Conservation (phyloP, 1,139 yeast species). For the Torulaspora pretoriensis region DNA sequence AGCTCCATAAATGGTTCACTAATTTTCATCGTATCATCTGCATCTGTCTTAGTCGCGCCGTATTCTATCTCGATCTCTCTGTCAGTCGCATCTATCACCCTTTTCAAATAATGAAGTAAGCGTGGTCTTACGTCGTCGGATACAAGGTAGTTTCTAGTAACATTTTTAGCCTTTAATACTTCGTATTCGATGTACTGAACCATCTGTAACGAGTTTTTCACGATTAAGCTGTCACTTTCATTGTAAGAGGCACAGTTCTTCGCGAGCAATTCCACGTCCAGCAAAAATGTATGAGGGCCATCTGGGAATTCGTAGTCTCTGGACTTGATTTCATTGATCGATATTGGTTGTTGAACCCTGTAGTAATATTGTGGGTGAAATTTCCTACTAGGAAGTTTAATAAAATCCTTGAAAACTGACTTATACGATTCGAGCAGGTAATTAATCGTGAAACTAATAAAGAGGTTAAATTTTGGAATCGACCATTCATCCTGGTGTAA, state of each 20-base stretch:
- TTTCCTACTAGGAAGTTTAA: slow-evolving; percentile 68
- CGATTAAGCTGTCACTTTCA: slow-evolving; percentile 59
- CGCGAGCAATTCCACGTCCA: slow-evolving; percentile 53
- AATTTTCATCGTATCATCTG: slow-evolving; percentile 36
- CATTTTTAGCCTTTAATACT: slow-evolving; percentile 34
- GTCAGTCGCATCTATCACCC: slow-evolving; percentile 40
- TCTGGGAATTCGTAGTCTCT: slow-evolving; percentile 42
- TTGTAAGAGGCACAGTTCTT: slow-evolving; percentile 62
- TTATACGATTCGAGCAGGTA: slow-evolving; percentile 32
- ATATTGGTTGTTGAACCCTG: slow-evolving; percentile 60
- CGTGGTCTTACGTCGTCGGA: slow-evolving; percentile 30
- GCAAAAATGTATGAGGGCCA: slow-evolving; percentile 39
- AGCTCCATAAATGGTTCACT: slow-evolving; percentile 57
- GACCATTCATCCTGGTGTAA: slow-evolving; percentile 32
- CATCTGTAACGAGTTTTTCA: slow-evolving; percentile 47
- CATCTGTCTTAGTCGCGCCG: slow-evolving; percentile 19
- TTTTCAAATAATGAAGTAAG: slow-evolving; percentile 35
- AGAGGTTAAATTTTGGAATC: slow-evolving; percentile 34
- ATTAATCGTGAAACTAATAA: slow-evolving; percentile 35
- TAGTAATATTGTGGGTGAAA: slow-evolving; percentile 79
- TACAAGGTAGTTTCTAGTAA: slow-evolving; percentile 32
- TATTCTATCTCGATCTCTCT: slow-evolving; percentile 35
- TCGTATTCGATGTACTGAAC: slow-evolving; percentile 34
- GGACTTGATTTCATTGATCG: slow-evolving; percentile 57
- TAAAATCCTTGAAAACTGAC: slow-evolving; percentile 50